These are phyloP conservation scores for Chlorella sorokiniana DNA, from an alignment of 139 green algal species.

Conservation along the genomic window DNA sequence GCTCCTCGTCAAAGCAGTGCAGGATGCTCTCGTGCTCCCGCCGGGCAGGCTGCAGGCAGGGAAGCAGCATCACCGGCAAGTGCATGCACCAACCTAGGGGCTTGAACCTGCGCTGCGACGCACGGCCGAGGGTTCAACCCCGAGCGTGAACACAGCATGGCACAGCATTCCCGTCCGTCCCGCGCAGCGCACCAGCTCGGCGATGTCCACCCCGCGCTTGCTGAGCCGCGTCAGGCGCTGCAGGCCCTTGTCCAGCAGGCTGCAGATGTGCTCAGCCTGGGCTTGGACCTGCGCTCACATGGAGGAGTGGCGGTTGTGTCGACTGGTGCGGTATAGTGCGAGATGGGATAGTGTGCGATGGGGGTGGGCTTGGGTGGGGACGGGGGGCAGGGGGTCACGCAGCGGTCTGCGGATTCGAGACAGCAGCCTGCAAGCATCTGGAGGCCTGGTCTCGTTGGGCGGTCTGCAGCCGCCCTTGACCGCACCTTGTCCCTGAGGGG, in stretches of 20 bases:
- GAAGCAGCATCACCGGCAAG: background rate
- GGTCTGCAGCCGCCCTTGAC: background rate
- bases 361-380: no score
- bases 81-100: background rate
- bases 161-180: no score
- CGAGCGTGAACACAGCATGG: no score
- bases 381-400: no score
- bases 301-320: no score
- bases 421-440: no score
- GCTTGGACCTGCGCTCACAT: constrained; percentile 2
- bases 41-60: background rate
- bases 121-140: no score
- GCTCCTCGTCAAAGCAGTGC: constrained; percentile 6
- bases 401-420: no score
- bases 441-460: no score
- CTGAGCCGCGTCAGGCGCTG: constrained; percentile 15
- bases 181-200: constrained; percentile 8
- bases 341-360: no score
- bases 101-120: no score
- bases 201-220: constrained; percentile 31
- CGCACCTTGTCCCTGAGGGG: constrained; percentile 16
- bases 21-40: constrained; percentile 9
- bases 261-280: constrained; percentile 22
- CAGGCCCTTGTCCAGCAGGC: constrained; percentile 33
- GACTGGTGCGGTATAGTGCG: no score